phyloP scores from a whole-genome alignment of 192 early-diverging fungal genomes.

The Umbelopsis ramanniana region DNA sequence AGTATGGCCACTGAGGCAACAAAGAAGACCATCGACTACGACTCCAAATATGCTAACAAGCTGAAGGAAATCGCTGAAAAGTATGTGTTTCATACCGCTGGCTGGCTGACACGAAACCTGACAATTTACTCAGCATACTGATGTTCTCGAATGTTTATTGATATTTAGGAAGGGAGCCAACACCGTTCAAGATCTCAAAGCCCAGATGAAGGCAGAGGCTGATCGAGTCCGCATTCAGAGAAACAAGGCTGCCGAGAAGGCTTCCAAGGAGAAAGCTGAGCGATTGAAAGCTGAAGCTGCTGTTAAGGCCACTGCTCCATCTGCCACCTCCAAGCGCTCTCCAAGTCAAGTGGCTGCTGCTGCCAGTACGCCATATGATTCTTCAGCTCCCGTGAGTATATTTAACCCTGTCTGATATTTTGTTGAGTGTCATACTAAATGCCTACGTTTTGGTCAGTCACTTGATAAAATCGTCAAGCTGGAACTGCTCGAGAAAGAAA shows the following conservation, averaged over 20 bases:
- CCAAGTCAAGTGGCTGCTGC: conserved; percentile 14
- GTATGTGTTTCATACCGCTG: conserved; percentile 22
- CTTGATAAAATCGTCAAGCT: conserved; percentile 44
- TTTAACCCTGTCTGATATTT: background rate
- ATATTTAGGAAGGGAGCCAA: conserved; percentile 32
- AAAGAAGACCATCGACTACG: conserved; percentile 32
- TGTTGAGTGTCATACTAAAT: background rate
- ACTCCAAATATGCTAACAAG: conserved; percentile 45
- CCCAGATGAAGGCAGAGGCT: conserved; percentile 29
- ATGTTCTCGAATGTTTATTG: background rate
- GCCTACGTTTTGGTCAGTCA: conserved; percentile 12
- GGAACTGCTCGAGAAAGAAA: conserved; percentile 43
- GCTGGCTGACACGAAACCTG: background rate
- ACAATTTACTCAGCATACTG: background rate
- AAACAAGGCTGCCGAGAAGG: conserved; percentile 23
- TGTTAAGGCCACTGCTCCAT: conserved; percentile 3
- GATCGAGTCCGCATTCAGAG: conserved; percentile 13
- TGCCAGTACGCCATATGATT: conserved; percentile 36
- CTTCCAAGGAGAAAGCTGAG: conserved; percentile 8
- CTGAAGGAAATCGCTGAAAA: conserved; percentile 37
- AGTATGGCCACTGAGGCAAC: conserved; percentile 26
- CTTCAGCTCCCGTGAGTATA: conserved; percentile 41
- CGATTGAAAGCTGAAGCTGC: conserved; percentile 1
- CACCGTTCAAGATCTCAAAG: conserved; percentile 40
- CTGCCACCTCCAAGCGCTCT: conserved; percentile 11